Conservation (phyloP, 2,329 filamentous ascomycete species). For the Endoconidiophora laricicola region DNA sequence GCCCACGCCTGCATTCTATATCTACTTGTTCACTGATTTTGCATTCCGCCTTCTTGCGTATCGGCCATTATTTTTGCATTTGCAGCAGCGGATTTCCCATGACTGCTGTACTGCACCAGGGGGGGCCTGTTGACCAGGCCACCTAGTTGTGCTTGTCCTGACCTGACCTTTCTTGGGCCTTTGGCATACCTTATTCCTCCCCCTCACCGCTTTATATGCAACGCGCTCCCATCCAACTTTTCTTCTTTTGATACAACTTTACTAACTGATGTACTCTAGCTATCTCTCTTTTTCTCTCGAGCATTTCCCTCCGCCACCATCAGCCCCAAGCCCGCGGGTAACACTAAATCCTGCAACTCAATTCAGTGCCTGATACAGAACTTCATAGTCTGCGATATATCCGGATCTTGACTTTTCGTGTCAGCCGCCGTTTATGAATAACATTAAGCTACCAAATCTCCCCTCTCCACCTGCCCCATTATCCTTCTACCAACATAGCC, state of each 20-base stretch:
- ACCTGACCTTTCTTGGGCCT: neutral
- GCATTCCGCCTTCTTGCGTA: too few relatives aligned
- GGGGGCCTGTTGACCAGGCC: neutral
- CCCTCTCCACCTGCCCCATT: conserved; percentile 52
- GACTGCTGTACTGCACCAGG: neutral
- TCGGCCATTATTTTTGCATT: too few relatives aligned
- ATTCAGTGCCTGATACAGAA: neutral
- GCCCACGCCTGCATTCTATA: too few relatives aligned
- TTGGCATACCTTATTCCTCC: neutral
- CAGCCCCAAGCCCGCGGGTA: conserved; percentile 1
- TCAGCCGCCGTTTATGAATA: conserved; percentile 41
- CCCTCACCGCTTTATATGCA: conserved; percentile 1
- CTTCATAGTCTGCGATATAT: too few relatives aligned
- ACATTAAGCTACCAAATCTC: conserved; percentile 57
- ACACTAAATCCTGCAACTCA: conserved; percentile 1
- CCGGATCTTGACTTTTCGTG: neutral
- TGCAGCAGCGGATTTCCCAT: neutral
- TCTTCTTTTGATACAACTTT: neutral
- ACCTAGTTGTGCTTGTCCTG: neutral
- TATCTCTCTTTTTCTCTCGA: neutral
- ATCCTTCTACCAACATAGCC: conserved; percentile 53
- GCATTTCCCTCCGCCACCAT: neutral
- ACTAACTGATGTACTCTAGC: neutral
- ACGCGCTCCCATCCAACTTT: neutral
- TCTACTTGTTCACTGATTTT: too few relatives aligned